Percentiles rank a stretch among this genome's conserved stretches.
Evolutionary conservation across 179 eudicot genomes (phyloP).

Genomic region (Actinidia chinensis): DNA sequence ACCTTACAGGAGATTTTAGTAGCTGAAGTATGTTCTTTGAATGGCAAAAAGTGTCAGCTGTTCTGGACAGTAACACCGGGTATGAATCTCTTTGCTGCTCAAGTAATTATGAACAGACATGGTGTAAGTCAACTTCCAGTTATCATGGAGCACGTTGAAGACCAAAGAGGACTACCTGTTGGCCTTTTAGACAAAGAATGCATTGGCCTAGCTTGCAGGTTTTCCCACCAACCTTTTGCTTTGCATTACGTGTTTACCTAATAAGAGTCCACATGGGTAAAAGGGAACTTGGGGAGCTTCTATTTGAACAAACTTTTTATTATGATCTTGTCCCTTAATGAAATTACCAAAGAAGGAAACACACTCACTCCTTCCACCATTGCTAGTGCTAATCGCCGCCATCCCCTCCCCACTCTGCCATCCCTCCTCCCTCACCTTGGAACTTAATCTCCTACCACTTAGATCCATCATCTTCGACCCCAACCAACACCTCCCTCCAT

Average conservation of each 20-base stretch:
- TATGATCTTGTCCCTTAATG: no score
- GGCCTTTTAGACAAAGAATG: constrained; percentile 88
- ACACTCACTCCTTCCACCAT: no score
- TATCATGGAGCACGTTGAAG: constrained; percentile 46
- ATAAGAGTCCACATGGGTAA: not conserved
- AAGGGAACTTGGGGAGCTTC: not conserved
- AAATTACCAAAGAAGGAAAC: no score
- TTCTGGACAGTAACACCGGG: constrained; percentile 58
- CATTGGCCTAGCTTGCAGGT: constrained; percentile 82
- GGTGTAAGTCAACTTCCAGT: constrained; percentile 70
- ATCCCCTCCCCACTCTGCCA: no score
- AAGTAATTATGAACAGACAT: constrained; percentile 52
- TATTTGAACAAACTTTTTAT: no score
- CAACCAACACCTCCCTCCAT: no score
- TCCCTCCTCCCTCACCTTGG: no score
- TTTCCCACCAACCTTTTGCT: constrained; percentile 14
- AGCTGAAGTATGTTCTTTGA: constrained; percentile 46
- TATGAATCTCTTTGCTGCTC: constrained; percentile 67
- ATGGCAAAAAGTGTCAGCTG: constrained; percentile 34
- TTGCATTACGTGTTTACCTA: not conserved
- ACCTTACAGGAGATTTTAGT: constrained; percentile 62
- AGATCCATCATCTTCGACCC: no score
- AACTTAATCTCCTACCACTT: no score
- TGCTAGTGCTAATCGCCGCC: no score
- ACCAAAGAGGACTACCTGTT: constrained; percentile 47